A percentile compares a stretch with the other conserved stretches of the same genome.
Conservation (phyloP, 176 grass and related monocot species). For the Zea luxurians region DNA sequence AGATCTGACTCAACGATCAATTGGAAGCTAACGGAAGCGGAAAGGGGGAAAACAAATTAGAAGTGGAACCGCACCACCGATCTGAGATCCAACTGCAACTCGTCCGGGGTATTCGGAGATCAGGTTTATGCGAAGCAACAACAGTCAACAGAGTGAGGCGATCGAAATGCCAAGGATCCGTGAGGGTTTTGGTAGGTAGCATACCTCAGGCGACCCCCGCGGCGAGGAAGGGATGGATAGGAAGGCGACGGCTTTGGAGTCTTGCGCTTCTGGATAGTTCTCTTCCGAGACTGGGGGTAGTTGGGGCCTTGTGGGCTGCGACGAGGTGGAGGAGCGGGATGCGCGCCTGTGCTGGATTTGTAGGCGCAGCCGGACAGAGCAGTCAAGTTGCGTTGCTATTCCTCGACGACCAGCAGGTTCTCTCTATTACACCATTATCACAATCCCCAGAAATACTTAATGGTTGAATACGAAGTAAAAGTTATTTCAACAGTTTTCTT, state of each 20-base stretch:
- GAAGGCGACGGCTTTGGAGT: conserved; percentile 11
- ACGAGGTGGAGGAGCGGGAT: not conserved
- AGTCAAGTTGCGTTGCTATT: conserved; percentile 15
- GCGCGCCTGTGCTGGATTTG: not conserved
- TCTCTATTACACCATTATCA: not conserved
- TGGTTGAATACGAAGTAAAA: too few species aligned
- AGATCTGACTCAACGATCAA: not conserved
- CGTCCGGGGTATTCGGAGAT: not conserved
- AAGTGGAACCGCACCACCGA: not conserved
- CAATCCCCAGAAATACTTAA: too few species aligned
- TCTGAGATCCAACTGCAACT: not conserved
- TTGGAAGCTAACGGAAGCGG: not conserved
- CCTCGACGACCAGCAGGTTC: not conserved
- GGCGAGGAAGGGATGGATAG: not conserved
- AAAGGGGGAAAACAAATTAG: not conserved
- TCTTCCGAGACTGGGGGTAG: not conserved
- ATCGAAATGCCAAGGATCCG: not conserved
- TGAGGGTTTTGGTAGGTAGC: conserved; percentile 1
- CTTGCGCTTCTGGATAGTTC: conserved; percentile 51
- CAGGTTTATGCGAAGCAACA: too few species aligned
- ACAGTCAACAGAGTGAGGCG: not conserved
- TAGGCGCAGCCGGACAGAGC: not conserved
- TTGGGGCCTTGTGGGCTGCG: not conserved
- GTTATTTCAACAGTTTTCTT: too few species aligned
- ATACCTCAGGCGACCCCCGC: conserved; percentile 42